phyloP scores from a whole-genome alignment of 345 rosid species.

The Citrus sinensis region DVS_A1.0 CM039168.1:1964501-1965000 shows the following conservation, averaged over 20 bases:
- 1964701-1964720: not conserved
- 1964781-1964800: not conserved
- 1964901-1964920: not conserved
- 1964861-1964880: not conserved
- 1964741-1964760: not conserved
- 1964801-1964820: not conserved
- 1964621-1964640: too few species aligned
- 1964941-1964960: not conserved
- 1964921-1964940: not conserved
- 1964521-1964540: not conserved
- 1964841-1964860: not conserved
- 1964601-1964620: not conserved
- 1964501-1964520: not conserved
- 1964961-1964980: not conserved
- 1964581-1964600: not conserved
- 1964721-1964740: not conserved
- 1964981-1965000: not conserved
- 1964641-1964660: not conserved
- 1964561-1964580: not conserved
- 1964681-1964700: not conserved
- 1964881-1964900: not conserved
- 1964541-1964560: too few species aligned
- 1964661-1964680: not conserved
- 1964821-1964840: not conserved
- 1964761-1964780: not conserved